Base-by-base conservation (phyloP, 2,329 filamentous ascomycete species). In the Zymoseptoria tritici region DNA sequence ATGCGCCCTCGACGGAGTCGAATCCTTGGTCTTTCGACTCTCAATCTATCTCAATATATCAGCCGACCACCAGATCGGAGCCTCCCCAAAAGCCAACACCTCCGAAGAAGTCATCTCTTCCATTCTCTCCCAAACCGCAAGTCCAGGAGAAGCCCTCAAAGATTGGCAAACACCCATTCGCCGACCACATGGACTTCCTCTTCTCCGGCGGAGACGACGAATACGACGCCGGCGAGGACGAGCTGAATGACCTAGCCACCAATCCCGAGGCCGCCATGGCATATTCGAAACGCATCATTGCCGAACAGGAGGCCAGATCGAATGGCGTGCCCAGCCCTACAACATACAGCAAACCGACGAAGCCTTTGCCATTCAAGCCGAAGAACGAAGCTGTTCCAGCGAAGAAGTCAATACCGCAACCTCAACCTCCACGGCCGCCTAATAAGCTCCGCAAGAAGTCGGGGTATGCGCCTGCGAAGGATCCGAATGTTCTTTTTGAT, bases 211-310 rank as follows among this genome's bases (percentile, higher is more conserved):
- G 67, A 16, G 70, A 71, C 49, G 69, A 71, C 49, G 70, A 73
- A 22, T 73, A 73, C 55, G 66, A 73, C 59, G 71, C 71, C 22
- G 71, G 71, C n/a, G 62, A 61, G 5, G 70, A 72, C 54, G 70
- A 73, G 54, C 59, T 72, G 21, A 65, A 64, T 26, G 70, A 73
- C 55, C 60, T 73, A 4, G 65, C 70, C 2, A 71, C 64, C 16
- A 70, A 73, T 46, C 71, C 71, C 0, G 70, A 72, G 53, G 71
- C 71, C 22, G 71, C 71, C 1, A 71, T 72, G 69, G 71, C 68
- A 2, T 73, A 69, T 54, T 73, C 71, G 2, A 73, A 73, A 57
- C 64, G 64, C 2, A 58, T 72, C 20, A 69, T 73, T 36, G 66
- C 66, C 11, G 67, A 67, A 49, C 67, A 70, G 54, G 60, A 67